phyloP scores from a whole-genome alignment of 192 early-diverging fungal species.

The Linnemannia elongata region DNA sequence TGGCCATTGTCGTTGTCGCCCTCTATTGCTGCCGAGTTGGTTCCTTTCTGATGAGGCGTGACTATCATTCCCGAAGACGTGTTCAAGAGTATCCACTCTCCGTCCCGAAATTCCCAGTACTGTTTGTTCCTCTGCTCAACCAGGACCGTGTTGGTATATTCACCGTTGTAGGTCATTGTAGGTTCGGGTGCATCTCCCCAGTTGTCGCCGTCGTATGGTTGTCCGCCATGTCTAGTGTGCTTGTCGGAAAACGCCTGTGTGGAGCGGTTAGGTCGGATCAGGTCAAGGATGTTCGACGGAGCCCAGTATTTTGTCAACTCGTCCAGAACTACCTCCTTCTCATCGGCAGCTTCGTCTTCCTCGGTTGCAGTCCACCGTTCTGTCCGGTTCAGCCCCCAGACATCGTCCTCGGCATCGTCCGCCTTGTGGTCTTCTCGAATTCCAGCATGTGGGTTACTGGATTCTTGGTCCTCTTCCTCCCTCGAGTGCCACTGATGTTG shows the following conservation, averaged over 20 bases:
- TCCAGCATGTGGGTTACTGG: neutral
- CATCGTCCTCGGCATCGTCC: slow-evolving; percentile 19
- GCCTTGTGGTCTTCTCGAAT: neutral
- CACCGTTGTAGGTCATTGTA: slow-evolving; percentile 26
- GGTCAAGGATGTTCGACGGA: slow-evolving; percentile 11
- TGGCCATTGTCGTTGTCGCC: neutral
- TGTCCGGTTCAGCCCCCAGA: slow-evolving; percentile 17
- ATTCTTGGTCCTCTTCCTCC: neutral
- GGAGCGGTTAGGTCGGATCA: slow-evolving; percentile 16
- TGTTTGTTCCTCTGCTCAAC: slow-evolving; percentile 33
- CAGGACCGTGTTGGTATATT: slow-evolving; percentile 34
- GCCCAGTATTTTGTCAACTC: slow-evolving; percentile 37
- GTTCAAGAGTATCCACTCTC: slow-evolving; percentile 35
- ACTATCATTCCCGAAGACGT: slow-evolving; percentile 15
- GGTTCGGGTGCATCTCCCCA: slow-evolving; percentile 32
- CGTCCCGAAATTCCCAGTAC: slow-evolving; percentile 21
- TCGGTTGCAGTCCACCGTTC: slow-evolving; percentile 13
- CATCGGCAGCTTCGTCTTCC: neutral
- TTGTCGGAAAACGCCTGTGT: slow-evolving; percentile 6
- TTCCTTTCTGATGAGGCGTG: neutral
- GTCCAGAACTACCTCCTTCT: slow-evolving; percentile 27
- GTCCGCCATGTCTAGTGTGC: neutral
- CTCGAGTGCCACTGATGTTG: slow-evolving; percentile 12
- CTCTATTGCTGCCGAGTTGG: neutral
- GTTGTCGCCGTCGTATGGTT: slow-evolving; percentile 15